Evolutionary conservation across 495 filamentous ascomycete genomes (phyloP).

Genomic region (Schizothecium vesticola): DNA sequence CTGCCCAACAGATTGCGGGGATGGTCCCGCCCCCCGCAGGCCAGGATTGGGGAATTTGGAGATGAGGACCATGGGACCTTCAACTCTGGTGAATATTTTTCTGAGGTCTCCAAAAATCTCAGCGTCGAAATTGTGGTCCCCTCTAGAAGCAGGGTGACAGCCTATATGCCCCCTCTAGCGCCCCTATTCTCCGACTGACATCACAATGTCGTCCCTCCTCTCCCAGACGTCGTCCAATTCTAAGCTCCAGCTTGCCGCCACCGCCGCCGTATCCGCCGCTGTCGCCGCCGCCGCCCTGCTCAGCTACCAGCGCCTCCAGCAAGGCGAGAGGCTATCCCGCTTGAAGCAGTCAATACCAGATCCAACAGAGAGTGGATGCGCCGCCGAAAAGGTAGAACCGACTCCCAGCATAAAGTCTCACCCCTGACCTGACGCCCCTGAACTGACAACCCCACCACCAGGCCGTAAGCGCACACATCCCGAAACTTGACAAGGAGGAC

Average conservation of each 20-base stretch:
- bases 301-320: slow-evolving; percentile 61
- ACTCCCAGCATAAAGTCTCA: neutral
- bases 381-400: slow-evolving; percentile 25
- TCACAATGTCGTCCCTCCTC: slow-evolving; percentile 36
- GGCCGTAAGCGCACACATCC: slow-evolving; percentile 57
- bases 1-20: neutral
- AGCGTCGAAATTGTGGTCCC: neutral
- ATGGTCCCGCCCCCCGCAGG: neutral
- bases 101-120: neutral
- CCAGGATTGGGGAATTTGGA: neutral
- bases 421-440: neutral
- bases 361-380: slow-evolving; percentile 31
- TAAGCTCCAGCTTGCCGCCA: slow-evolving; percentile 62
- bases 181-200: neutral
- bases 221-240: slow-evolving; percentile 30
- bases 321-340: slow-evolving; percentile 56
- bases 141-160: neutral
- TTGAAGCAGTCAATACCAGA: slow-evolving; percentile 72
- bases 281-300: slow-evolving; percentile 68
- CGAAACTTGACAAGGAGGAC: slow-evolving; percentile 62
- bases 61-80: neutral
- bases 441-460: neutral
- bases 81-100: neutral
- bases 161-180: neutral
- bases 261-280: slow-evolving; percentile 68